Percentiles rank a stretch among this genome's conserved stretches.
phyloP scores from a whole-genome alignment of 2,329 filamentous ascomycete species.

The Ophiostoma fasciatum region DNA sequence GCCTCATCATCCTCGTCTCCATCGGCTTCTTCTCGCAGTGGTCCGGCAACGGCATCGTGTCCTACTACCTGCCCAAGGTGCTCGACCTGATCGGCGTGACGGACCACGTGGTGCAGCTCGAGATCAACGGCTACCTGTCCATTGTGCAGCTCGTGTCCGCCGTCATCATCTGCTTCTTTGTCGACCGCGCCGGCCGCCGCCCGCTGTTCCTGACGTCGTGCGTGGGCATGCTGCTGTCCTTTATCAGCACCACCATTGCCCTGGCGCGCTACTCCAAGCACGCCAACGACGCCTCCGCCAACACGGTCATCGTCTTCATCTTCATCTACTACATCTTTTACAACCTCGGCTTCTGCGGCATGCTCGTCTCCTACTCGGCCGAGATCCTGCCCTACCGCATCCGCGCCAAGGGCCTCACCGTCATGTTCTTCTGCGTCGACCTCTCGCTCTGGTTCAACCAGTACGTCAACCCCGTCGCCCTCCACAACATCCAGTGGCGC shows the following conservation, averaged over 20 bases:
- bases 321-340: slow-evolving; percentile 16
- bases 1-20: slow-evolving; percentile 10
- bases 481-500: slow-evolving; percentile 24
- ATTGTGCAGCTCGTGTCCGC: slow-evolving; percentile 14
- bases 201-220: slow-evolving; percentile 14
- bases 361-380: slow-evolving; percentile 15
- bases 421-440: slow-evolving; percentile 30
- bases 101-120: slow-evolving; percentile 5
- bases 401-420: slow-evolving; percentile 22
- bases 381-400: slow-evolving; percentile 17
- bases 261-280: slow-evolving; percentile 11
- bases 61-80: slow-evolving; percentile 10
- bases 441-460: slow-evolving; percentile 21
- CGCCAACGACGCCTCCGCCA: slow-evolving; percentile 15
- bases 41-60: slow-evolving; percentile 11
- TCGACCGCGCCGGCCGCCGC: slow-evolving; percentile 15
- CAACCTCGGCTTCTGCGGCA: slow-evolving; percentile 15
- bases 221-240: slow-evolving; percentile 14
- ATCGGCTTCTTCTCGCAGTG: slow-evolving; percentile 11
- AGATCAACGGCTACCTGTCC: slow-evolving; percentile 15
- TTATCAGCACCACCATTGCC: slow-evolving; percentile 14
- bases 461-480: slow-evolving; percentile 28
- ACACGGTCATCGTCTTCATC: slow-evolving; percentile 15
- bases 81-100: slow-evolving; percentile 7
- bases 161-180: slow-evolving; percentile 14